A percentile compares a stretch with the other conserved stretches of the same genome.
phyloP scores from a whole-genome alignment of 169 alveolate genomes.

The Babesia ovata region DNA sequence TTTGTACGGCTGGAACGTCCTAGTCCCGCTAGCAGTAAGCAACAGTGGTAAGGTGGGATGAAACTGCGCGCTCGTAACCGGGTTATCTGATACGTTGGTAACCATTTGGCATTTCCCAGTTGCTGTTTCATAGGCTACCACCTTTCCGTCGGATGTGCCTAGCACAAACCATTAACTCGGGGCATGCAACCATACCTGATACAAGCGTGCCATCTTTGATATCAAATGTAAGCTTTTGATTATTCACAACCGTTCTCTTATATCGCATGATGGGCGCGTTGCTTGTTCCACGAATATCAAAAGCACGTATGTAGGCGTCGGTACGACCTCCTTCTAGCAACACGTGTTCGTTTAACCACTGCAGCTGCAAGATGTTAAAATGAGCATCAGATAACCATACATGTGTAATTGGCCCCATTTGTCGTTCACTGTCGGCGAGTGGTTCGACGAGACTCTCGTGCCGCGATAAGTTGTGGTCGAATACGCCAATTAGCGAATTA shows the following conservation, averaged over 20 bases:
- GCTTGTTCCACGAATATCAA: conserved; percentile 48
- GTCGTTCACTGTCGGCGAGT: conserved; percentile 37
- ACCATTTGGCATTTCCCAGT: not conserved
- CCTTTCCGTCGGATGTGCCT: conserved; percentile 31
- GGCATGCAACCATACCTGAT: conserved; percentile 34
- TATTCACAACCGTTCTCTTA: conserved; percentile 36
- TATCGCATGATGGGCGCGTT: conserved; percentile 30
- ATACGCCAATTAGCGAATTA: conserved; percentile 36
- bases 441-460: conserved; percentile 39
- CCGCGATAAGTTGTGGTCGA: conserved; percentile 61
- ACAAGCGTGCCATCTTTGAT: conserved; percentile 11
- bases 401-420: conserved; percentile 55
- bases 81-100: not conserved
- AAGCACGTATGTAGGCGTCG: conserved; percentile 46
- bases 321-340: conserved; percentile 55
- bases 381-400: not conserved
- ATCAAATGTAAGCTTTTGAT: conserved; percentile 57
- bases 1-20: not conserved
- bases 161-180: not conserved
- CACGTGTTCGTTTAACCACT: conserved; percentile 36
- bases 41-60: conserved; percentile 16
- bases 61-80: conserved; percentile 18
- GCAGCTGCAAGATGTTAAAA: conserved; percentile 1
- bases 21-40: conserved; percentile 29
- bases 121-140: not conserved